Conservation (phyloP, 192 early-diverging fungal genomes). For the Entomortierella chlamydospora region DNA sequence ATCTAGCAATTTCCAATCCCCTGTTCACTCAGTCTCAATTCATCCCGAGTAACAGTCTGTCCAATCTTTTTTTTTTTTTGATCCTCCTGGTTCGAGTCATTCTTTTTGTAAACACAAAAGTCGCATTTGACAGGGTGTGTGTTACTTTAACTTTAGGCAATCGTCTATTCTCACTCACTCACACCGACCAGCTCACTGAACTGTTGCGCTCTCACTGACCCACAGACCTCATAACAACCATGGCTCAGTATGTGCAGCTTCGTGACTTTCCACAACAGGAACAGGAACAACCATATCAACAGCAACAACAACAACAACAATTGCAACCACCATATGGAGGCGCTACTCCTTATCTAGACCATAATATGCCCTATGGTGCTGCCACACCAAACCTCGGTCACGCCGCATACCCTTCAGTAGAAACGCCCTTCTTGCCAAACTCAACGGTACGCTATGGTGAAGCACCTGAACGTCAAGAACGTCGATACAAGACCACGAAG, state of each 20-base stretch:
- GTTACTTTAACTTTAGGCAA: background rate
- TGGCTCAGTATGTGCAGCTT: conserved; percentile 47
- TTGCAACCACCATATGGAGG: background rate
- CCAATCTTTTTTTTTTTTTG: background rate
- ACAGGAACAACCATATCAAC: background rate
- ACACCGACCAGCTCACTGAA: no score
- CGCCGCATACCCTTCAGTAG: conserved; percentile 2
- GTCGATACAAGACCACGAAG: conserved; percentile 63
- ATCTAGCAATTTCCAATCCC: background rate
- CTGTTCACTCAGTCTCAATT: no score
- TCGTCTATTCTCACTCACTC: background rate
- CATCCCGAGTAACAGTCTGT: no score
- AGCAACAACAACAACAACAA: conserved; percentile 7
- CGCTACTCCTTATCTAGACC: background rate
- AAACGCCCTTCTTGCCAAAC: conserved; percentile 33
- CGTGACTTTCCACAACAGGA: conserved; percentile 29
- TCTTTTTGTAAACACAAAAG: no score
- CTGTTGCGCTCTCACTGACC: background rate
- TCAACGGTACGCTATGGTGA: conserved; percentile 41
- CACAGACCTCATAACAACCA: conserved; percentile 2
- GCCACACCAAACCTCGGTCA: background rate
- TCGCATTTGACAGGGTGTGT: no score
- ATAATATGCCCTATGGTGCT: background rate
- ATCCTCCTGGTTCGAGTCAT: background rate
- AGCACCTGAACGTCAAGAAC: conserved; percentile 58